Conservation (phyloP, 805 yeast genomes). For the Ogataea polymorpha region DNA sequence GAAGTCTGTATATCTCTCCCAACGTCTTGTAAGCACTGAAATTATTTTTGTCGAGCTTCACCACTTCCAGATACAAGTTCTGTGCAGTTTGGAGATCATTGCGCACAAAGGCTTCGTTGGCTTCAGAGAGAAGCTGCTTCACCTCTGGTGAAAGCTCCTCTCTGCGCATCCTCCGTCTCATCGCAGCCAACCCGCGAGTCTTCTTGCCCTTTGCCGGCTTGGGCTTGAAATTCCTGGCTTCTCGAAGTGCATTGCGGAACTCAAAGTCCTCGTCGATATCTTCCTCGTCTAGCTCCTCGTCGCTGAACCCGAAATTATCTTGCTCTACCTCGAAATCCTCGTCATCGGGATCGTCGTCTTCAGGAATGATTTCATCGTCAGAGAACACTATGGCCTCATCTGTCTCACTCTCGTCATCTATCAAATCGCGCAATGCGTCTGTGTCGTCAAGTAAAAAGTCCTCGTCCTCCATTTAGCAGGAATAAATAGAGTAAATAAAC, state of each 20-base stretch:
- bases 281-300: constrained; percentile 32
- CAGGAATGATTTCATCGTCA: constrained; percentile 10
- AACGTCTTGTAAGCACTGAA: constrained; percentile 83
- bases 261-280: constrained; percentile 42
- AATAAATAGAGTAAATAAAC: neutral
- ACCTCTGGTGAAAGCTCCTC: constrained; percentile 70
- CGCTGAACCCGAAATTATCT: constrained; percentile 29
- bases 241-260: constrained; percentile 62
- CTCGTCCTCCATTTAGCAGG: constrained; percentile 15
- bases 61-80: constrained; percentile 60
- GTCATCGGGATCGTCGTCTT: constrained; percentile 29
- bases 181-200: constrained; percentile 36
- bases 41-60: constrained; percentile 72
- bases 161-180: constrained; percentile 39
- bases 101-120: constrained; percentile 76
- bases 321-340: constrained; percentile 22
- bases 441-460: constrained; percentile 25
- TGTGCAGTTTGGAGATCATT: constrained; percentile 60
- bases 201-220: constrained; percentile 38
- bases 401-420: constrained; percentile 20
- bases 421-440: constrained; percentile 27
- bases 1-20: constrained; percentile 75
- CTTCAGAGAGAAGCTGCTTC: constrained; percentile 58
- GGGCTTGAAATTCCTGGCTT: constrained; percentile 60
- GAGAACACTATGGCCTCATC: constrained; percentile 18